Base-by-base conservation (phyloP, 140 eudicot genomes). In the Cichorium intybus region DNA sequence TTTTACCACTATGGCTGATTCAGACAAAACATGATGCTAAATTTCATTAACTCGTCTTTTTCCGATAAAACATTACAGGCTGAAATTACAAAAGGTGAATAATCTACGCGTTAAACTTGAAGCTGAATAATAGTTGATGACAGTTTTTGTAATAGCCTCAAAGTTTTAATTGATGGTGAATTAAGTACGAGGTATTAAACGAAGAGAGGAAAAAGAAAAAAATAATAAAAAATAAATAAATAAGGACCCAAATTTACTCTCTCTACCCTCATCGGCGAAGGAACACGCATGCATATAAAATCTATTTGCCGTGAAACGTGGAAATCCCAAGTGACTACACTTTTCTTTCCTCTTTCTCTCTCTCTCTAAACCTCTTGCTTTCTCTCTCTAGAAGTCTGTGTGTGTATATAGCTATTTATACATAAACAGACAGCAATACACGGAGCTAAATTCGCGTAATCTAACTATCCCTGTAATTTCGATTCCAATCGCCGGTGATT, bases 231-330 rank as follows among this genome's bases (percentile, higher is more conserved):
- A 52, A 21, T 6, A 22, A 17, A 48, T 15, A 12, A 39, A 39
- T 16, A 47, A 11, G 54, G 54, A 16, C 54, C 24, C 33, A 3
- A 63, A 72, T 41, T 28, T 72, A 72, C 66, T 54, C 24, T 72
- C 14, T 71, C 18, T 64, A 47, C 65, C 77, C 65, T 54, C 49
- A 22, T 41, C 77, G 71, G 48, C 54, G 64, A 62, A 52, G 45
- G 9, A 52, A 62, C 77, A 53, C 71, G 77, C 71, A 54, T 62
- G 69, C 77, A 27, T 71, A 71, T 24, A 72, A 62, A 64, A 28
- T 45, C 61, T 28, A 5, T 31, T 43, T 49, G 24, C 79, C 74
- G 69, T 74, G 69, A 66, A 75, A 67, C 75, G 75, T 75, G 79
- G 79, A 49, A 52, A 67, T 8, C 26, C 54, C 51, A n/a, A 58